Evolutionary conservation across 208 protist genomes (phyloP), one percentile per base, ranked within the genome.

Genomic region (Wallacemonas rigidus): DNA sequence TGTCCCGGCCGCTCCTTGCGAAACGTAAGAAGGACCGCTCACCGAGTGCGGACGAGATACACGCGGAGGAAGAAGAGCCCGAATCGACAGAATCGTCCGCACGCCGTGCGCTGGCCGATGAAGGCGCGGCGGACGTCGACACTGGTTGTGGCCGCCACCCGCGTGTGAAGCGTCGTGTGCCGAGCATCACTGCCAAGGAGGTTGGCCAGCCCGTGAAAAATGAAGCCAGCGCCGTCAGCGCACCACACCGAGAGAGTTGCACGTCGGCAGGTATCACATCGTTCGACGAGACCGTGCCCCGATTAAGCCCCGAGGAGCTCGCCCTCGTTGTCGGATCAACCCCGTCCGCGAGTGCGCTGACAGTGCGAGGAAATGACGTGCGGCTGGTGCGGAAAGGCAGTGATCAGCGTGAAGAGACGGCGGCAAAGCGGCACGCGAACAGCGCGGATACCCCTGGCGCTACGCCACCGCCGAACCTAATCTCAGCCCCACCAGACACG

Each of bases 301-400:
- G 45, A 50, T 12, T 12, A 12, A 50, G 45, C 12, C 45, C 45
- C 8, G 45, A 14, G 45, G 45, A 50, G 45, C 12, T 0, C 45
- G 45, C 45, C 8, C 45, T 50, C 45, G 45, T 50, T 12, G 12
- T 50, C 12, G 45, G 45, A 6, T 12, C 45, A 6, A 57, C 26
- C 26, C 26, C 26, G 26, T 26, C 26, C 26, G 26, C 26, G 26
- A 26, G 56, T 36, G 36, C 56, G 17, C 4, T 2, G 8, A 50
- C 4, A 9, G 53, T 15, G 41, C 38, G 3, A 9, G 43, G 41
- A n/a, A 38, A 65, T 4, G 56, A 41, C 41, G 60, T 45, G 41
- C 60, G 60, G 2, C 60, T 44, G 41, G 60, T 65, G 60, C 60
- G 47, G 15, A 65, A 65, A n/a, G 60, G 60, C 43, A 65, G 60